These are phyloP conservation scores for Yamadazyma diddensiae DNA, from an alignment of 1,139 yeast species.

Conservation along the genomic window DNA sequence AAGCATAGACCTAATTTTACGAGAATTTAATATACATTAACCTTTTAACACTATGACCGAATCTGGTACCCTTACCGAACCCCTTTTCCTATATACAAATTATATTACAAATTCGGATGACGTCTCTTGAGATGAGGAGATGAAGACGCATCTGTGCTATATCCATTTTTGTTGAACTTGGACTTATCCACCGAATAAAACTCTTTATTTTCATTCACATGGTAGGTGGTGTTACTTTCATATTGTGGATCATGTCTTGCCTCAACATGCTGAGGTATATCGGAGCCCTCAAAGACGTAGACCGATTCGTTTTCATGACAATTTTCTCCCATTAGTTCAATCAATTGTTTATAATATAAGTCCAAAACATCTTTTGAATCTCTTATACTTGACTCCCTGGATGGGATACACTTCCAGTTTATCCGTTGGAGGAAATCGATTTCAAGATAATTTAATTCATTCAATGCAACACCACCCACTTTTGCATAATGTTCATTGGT, in stretches of 20 bases:
- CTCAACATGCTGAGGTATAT: not conserved
- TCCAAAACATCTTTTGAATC: conserved; percentile 49
- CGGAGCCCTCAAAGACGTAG: conserved; percentile 10
- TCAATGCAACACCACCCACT: conserved; percentile 89
- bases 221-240: conserved; percentile 6
- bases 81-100: conserved; percentile 1
- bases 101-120: conserved; percentile 10
- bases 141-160: conserved; percentile 29
- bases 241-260: not conserved
- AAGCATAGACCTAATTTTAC: no score
- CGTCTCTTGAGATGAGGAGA: conserved; percentile 38
- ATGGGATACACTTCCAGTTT: conserved; percentile 53
- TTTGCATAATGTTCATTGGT: conserved; percentile 92
- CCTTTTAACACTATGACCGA: conserved; percentile 9
- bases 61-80: conserved; percentile 1
- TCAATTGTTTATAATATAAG: conserved; percentile 59
- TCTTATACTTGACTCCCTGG: conserved; percentile 27
- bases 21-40: not conserved
- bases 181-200: conserved; percentile 7
- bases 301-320: conserved; percentile 15
- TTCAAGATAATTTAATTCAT: conserved; percentile 84
- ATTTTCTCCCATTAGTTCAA: conserved; percentile 55
- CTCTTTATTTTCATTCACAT: conserved; percentile 1
- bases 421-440: conserved; percentile 82
- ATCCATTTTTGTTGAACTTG: conserved; percentile 25